phyloP scores from a whole-genome alignment of 768 basidiomycete species.

The Tremella fuciformis region DNA sequence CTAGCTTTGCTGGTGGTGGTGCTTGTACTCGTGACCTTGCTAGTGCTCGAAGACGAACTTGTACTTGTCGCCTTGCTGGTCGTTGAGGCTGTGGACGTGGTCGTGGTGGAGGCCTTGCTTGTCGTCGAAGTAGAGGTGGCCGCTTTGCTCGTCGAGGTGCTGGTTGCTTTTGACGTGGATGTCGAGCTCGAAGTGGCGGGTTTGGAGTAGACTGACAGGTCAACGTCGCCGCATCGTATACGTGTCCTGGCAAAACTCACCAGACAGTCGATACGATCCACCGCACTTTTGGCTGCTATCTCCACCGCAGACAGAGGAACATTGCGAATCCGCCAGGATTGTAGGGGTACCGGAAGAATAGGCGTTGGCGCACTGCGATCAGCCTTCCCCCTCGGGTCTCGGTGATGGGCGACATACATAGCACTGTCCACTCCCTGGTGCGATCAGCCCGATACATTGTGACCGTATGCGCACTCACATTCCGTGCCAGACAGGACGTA shows the following conservation, averaged over 20 bases:
- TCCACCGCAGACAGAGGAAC: slow-evolving; percentile 17
- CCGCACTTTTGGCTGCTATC: slow-evolving; percentile 22
- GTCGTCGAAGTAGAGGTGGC: slow-evolving; percentile 5
- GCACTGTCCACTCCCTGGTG: slow-evolving; percentile 24
- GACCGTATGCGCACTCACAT: slow-evolving; percentile 22
- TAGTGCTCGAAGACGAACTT: neutral
- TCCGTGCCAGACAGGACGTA: slow-evolving; percentile 31
- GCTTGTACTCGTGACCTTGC: neutral
- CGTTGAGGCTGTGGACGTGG: neutral
- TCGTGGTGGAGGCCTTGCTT: neutral
- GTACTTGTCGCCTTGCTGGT: neutral
- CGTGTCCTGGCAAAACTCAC: slow-evolving; percentile 1
- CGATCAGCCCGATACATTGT: neutral
- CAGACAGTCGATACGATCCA: slow-evolving; percentile 6
- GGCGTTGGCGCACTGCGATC: neutral
- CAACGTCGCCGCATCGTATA: neutral
- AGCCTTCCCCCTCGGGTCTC: neutral
- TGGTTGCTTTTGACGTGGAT: slow-evolving; percentile 10
- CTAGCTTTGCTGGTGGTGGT: neutral
- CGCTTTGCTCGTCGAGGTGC: slow-evolving; percentile 9
- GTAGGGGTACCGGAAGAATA: neutral
- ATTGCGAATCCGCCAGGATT: slow-evolving; percentile 7
- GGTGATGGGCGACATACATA: slow-evolving; percentile 20
- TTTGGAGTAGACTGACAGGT: slow-evolving; percentile 7
- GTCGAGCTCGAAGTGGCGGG: slow-evolving; percentile 3